Conservation (phyloP, 805 yeast genomes). For the Nadsonia fulvescens region DNA sequence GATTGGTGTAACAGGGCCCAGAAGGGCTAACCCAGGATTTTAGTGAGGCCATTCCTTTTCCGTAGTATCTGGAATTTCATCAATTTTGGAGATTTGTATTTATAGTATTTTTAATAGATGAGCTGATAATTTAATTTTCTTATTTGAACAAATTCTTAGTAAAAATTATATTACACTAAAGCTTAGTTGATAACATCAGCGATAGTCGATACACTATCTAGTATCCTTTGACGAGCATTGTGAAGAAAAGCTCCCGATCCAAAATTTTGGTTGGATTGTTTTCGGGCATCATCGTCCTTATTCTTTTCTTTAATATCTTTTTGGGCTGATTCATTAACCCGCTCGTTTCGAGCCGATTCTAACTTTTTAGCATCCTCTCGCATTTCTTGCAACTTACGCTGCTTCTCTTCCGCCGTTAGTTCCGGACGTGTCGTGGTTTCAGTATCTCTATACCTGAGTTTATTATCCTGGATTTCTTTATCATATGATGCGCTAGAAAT, state of each 20-base stretch:
- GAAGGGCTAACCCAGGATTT: constrained; percentile 4
- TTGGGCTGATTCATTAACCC: constrained; percentile 4
- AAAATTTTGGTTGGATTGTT: background rate
- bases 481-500: constrained; percentile 1
- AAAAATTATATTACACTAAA: no score
- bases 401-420: constrained; percentile 4
- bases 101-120: constrained; percentile 1
- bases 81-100: constrained; percentile 2
- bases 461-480: constrained; percentile 2
- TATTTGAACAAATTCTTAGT: no score
- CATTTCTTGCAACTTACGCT: constrained; percentile 9
- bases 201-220: no score
- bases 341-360: constrained; percentile 6
- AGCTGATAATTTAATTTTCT: constrained; percentile 1
- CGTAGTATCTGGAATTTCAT: no score
- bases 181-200: no score
- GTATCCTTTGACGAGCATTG: no score
- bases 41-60: no score
- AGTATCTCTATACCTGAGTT: no score
- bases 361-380: constrained; percentile 8
- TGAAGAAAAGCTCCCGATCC: constrained; percentile 1
- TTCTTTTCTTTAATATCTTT: constrained; percentile 5
- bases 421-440: constrained; percentile 1
- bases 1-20: constrained; percentile 10
- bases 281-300: constrained; percentile 2